These are phyloP conservation scores for Glycine latifolia DNA, from an alignment of 306 rosid genomes.

Conservation along the genomic window DNA sequence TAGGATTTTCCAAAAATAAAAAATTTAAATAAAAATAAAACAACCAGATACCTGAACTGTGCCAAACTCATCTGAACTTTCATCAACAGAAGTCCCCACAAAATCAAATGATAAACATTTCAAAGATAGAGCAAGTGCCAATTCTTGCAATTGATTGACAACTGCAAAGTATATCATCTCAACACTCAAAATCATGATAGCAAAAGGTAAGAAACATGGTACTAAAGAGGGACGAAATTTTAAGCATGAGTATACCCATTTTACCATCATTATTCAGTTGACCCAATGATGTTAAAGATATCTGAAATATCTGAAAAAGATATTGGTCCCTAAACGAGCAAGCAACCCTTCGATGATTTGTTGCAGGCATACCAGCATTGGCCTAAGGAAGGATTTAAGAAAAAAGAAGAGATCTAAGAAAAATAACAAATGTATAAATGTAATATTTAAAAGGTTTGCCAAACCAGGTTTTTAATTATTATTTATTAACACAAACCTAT, in stretches of 20 bases:
- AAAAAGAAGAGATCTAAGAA: slow-evolving; percentile 37
- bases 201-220: slow-evolving; percentile 29
- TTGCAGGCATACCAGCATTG: slow-evolving; percentile 87
- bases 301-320: slow-evolving; percentile 91
- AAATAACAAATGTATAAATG: slow-evolving; percentile 9
- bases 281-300: slow-evolving; percentile 85
- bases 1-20: slow-evolving; percentile 38
- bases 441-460: neutral
- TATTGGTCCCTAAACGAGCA: slow-evolving; percentile 95
- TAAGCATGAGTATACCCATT: slow-evolving; percentile 9
- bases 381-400: slow-evolving; percentile 67
- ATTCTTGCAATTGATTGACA: slow-evolving; percentile 84
- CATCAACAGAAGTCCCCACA: slow-evolving; percentile 97
- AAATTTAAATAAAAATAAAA: slow-evolving; percentile 22
- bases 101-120: slow-evolving; percentile 97
- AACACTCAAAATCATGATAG: slow-evolving; percentile 43
- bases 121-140: slow-evolving; percentile 94
- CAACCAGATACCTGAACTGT: slow-evolving; percentile 84
- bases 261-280: slow-evolving; percentile 94
- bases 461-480: neutral
- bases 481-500: neutral
- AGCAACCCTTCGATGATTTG: slow-evolving; percentile 97
- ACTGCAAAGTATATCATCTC: slow-evolving; percentile 61
- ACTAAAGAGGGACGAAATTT: slow-evolving; percentile 6
- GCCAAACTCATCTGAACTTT: slow-evolving; percentile 99